Evolutionary conservation across 352 stramenopile genomes (phyloP).

Genomic region (Globisporangium okanoganense): DNA sequence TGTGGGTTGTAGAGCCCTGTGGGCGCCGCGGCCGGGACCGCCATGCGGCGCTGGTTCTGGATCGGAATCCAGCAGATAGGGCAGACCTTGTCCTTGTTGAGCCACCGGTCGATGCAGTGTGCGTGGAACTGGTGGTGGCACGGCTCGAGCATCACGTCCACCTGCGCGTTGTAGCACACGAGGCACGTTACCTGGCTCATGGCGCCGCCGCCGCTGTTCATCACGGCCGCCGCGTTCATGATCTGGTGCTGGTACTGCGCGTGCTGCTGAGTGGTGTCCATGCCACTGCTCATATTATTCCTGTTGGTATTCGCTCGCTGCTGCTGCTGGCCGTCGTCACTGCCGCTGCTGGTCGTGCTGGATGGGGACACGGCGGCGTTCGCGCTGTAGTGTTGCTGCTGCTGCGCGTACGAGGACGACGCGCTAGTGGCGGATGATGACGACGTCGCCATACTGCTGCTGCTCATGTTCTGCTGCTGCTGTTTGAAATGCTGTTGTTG

Average conservation of each 20-base stretch:
- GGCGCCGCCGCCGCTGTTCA: conserved; percentile 10
- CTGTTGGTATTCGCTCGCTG: conserved; percentile 6
- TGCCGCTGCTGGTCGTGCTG: conserved; percentile 12
- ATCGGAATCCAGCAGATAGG: conserved; percentile 73
- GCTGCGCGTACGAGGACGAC: not conserved
- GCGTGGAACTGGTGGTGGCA: conserved; percentile 82
- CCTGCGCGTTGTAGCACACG: conserved; percentile 43
- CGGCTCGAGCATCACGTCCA: conserved; percentile 54
- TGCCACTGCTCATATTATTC: conserved; percentile 7
- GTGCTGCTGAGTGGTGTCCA: not conserved
- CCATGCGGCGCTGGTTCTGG: conserved; percentile 48
- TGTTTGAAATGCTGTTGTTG: conserved; percentile 14
- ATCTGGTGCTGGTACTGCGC: conserved; percentile 19
- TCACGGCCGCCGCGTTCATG: conserved; percentile 19
- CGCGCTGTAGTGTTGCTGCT: conserved; percentile 3
- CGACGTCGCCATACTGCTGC: conserved; percentile 1
- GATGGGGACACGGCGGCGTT: conserved; percentile 1
- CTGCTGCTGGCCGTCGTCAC: conserved; percentile 6
- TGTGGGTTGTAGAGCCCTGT: conserved; percentile 9
- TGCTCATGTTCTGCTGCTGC: not conserved
- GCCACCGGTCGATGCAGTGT: conserved; percentile 63
- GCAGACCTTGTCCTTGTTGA: conserved; percentile 76
- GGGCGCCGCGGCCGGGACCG: conserved; percentile 16
- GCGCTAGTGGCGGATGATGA: not conserved
- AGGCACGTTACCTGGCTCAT: conserved; percentile 25